These are phyloP conservation scores for Pelargonium myrrhifolium DNA, from an alignment of 441 rosid genomes.

Conservation along the genomic window DNA sequence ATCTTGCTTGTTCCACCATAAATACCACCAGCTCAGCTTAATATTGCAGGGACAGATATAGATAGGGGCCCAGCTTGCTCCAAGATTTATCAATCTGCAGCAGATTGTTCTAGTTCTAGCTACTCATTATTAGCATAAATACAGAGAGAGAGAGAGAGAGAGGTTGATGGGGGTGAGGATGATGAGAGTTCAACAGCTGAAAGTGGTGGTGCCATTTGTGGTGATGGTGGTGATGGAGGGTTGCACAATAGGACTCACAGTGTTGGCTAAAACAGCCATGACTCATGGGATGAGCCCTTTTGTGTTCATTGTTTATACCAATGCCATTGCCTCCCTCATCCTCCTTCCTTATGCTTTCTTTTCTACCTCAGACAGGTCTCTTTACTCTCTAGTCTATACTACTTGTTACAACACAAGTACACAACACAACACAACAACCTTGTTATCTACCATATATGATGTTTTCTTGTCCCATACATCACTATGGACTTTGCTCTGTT, in stretches of 20 bases:
- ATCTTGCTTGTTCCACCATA: not conserved
- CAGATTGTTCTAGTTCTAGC: no score
- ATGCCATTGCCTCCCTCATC: slow-evolving; percentile 45
- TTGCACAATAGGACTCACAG: slow-evolving; percentile 57
- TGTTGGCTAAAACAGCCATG: slow-evolving; percentile 55
- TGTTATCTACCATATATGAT: not conserved
- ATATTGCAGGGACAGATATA: not conserved
- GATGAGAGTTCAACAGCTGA: slow-evolving; percentile 11
- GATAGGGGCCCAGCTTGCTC: no score
- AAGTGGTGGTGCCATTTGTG: slow-evolving; percentile 36
- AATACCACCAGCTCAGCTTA: slow-evolving; percentile 6
- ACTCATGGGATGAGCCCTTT: slow-evolving; percentile 66
- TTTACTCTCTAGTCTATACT: not conserved
- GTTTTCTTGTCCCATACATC: no score
- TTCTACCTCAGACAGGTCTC: slow-evolving; percentile 44
- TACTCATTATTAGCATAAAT: no score
- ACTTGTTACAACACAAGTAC: no score
- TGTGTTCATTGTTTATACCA: slow-evolving; percentile 63
- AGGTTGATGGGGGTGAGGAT: slow-evolving; percentile 21
- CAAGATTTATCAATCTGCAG: no score
- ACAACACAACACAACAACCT: no score
- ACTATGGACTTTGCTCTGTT: not conserved
- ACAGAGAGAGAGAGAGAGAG: slow-evolving; percentile 4
- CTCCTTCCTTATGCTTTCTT: slow-evolving; percentile 59
- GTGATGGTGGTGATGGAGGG: slow-evolving; percentile 68